A percentile compares a stretch with the other conserved stretches of the same genome.
phyloP scores from a whole-genome alignment of 176 grass and related monocot genomes.

The Oryza rufipogon region DNA sequence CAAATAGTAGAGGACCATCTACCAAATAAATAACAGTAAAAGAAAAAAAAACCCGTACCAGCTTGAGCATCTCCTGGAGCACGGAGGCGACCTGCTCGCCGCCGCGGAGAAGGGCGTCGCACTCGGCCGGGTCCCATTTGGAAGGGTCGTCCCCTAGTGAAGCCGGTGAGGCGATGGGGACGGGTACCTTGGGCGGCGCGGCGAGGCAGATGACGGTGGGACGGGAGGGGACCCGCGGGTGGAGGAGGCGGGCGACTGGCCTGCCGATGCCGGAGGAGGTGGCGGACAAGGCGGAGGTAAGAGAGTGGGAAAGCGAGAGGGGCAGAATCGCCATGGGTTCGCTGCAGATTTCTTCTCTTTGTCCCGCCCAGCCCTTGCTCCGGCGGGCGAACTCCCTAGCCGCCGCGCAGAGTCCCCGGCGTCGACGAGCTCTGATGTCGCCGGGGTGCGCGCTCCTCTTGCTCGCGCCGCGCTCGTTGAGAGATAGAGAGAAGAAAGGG shows the following conservation, averaged over 20 bases:
- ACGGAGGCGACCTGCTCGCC: conserved; percentile 95
- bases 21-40: neutral
- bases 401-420: too few relatives aligned
- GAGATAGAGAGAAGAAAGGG: too few relatives aligned
- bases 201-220: conserved; percentile 29
- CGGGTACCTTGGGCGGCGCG: conserved; percentile 43
- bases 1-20: neutral
- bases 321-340: conserved; percentile 48
- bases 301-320: conserved; percentile 10
- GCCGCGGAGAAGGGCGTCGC: conserved; percentile 80
- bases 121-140: conserved; percentile 62
- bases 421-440: too few relatives aligned
- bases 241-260: conserved; percentile 8
- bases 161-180: conserved; percentile 48
- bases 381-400: too few relatives aligned
- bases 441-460: too few relatives aligned
- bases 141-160: conserved; percentile 43
- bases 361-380: too few relatives aligned
- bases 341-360: too few relatives aligned
- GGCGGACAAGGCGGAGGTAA: conserved; percentile 2
- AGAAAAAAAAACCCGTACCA: conserved; percentile 45
- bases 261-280: conserved; percentile 5
- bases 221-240: neutral
- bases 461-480: too few relatives aligned
- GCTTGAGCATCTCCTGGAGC: conserved; percentile 88